Evolutionary conservation across 2,329 filamentous ascomycete species (phyloP), one percentile per base, ranked within the genome.

Genomic region (Blastomyces silverae): DNA sequence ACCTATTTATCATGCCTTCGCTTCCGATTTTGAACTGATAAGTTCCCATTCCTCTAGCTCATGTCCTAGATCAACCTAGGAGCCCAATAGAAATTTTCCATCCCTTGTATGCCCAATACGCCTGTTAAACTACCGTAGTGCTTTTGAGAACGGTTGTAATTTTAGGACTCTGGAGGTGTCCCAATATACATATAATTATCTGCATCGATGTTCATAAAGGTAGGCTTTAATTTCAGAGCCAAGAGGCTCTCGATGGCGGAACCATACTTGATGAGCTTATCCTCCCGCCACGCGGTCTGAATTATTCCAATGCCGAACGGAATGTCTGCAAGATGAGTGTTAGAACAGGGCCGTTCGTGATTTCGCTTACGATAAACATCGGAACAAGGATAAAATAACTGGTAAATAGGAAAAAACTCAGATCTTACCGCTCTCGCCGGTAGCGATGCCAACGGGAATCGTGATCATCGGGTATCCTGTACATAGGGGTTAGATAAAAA

Each of bases 391-490:
- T 6, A 53, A 25, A 22, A 39, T 20, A 44, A 44, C 15, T 44
- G 42, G 10, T 20, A 13, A 37, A 4, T 1, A n/a, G n/a, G n/a
- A 10, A 22, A 20, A n/a, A 34, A 6, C 11, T 3, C 46, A 25
- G 20, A 31, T 37, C 56, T 61, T 28, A 2, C 81, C 82, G 11
- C 66, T 60, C 4, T 52, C 48, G 5, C 22, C 13, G 4, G 61
- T 31, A n/a, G 25, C 71, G 68, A 85, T 77, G 0, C 86, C 87
- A 0, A 82, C 86, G 0, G 89, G 89, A 0, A 92, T 72, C 0
- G 88, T 90, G 62, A 91, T 80, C 71, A 89, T 82, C 0, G 89
- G 89, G 71, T 91, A 92, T 0, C 89, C 88, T 4, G 0, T 88
- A 86, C 74, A 90, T 25, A 11, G 22, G 8, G 2, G 13, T 52